Conservation (phyloP, 768 basidiomycete genomes). For the Boletus coccyginus region DNA sequence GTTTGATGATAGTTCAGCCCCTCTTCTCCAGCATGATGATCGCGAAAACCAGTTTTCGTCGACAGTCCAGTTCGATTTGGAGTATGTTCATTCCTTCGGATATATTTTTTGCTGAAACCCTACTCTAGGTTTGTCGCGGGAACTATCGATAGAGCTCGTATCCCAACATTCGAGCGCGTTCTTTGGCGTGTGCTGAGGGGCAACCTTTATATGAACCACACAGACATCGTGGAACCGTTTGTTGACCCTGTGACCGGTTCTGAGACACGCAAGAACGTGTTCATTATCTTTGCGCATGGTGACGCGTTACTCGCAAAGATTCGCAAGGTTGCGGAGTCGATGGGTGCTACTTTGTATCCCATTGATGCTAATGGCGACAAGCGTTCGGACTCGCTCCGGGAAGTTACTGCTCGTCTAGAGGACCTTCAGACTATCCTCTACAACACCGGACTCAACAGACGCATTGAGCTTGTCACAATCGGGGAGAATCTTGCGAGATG, state of each 20-base stretch:
- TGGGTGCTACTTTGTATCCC: constrained; percentile 95
- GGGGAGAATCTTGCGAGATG: constrained; percentile 85
- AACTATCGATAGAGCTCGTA: constrained; percentile 88
- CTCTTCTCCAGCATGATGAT: constrained; percentile 90
- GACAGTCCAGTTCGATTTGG: constrained; percentile 77
- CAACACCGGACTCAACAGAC: constrained; percentile 83
- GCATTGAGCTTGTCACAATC: constrained; percentile 76
- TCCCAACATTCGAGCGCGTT: constrained; percentile 94
- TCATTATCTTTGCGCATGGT: constrained; percentile 99
- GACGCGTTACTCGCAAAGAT: constrained; percentile 92
- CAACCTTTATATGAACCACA: constrained; percentile 98
- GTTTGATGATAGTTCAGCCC: constrained; percentile 88
- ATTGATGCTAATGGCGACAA: constrained; percentile 95
- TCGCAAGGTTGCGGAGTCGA: constrained; percentile 97
- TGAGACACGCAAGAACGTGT: constrained; percentile 95
- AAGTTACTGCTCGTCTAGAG: constrained; percentile 85
- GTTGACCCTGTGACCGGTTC: constrained; percentile 78
- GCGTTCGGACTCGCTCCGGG: constrained; percentile 84
- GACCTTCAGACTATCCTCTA: constrained; percentile 87
- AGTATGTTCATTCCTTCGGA: constrained; percentile 47
- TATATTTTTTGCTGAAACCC: background rate
- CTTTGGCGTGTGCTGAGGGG: constrained; percentile 98
- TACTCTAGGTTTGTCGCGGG: constrained; percentile 85
- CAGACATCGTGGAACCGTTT: constrained; percentile 91
- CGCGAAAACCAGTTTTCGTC: constrained; percentile 61